Conservation (phyloP, 2,329 filamentous ascomycete genomes). For the Colletotrichum sp. region DNA sequence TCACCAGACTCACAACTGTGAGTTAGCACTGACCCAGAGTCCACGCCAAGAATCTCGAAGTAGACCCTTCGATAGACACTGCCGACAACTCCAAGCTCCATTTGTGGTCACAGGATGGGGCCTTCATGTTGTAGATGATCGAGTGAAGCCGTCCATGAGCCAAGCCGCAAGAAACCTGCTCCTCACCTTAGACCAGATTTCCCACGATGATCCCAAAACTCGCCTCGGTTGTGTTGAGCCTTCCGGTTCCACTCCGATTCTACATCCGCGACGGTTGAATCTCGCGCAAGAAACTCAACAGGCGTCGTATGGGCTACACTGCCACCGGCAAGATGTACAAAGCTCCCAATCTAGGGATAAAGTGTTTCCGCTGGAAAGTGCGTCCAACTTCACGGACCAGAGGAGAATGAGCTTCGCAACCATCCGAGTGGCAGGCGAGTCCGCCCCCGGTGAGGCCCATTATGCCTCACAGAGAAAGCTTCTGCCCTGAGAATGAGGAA, state of each 20-base stretch:
- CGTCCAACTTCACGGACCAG: too few relatives aligned
- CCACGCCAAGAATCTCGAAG: not conserved
- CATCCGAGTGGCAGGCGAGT: rapidly evolving
- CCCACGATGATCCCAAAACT: too few relatives aligned
- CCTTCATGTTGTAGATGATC: rapidly evolving
- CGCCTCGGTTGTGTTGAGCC: too few relatives aligned
- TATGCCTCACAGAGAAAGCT: rapidly evolving
- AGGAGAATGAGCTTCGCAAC: rapidly evolving
- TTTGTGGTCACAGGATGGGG: rapidly evolving
- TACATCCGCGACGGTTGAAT: too few relatives aligned
- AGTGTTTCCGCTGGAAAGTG: not conserved
- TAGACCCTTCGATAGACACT: not conserved
- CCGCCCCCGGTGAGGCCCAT: too few relatives aligned
- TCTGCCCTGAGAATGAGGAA: not conserved
- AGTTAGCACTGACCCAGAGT: not conserved
- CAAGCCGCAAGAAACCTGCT: not conserved
- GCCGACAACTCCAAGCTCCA: too few relatives aligned
- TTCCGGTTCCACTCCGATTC: too few relatives aligned
- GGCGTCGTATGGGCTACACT: rapidly evolving
- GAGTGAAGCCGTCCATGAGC: not conserved
- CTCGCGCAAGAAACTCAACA: not conserved
- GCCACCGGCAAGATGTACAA: not conserved
- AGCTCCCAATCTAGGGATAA: not conserved
- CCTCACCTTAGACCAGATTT: not conserved
- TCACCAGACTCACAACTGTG: not conserved